Evolutionary conservation across 345 rosid species (phyloP), one percentile per base, ranked within the genome.

Genomic region (Arabidopsis arenosa): DNA sequence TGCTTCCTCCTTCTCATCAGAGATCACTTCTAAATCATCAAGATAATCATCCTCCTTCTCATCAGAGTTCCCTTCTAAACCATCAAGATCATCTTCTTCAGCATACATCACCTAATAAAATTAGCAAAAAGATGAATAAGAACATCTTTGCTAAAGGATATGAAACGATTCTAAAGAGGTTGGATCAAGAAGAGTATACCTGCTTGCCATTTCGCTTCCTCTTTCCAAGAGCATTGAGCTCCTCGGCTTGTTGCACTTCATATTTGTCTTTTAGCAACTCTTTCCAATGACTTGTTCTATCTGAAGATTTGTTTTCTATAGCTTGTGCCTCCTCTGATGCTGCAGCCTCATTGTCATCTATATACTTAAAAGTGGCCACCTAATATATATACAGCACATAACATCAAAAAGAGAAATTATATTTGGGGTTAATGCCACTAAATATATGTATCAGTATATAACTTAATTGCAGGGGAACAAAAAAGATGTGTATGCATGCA

Each of bases 291-390:
- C 55, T 84, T 73, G 81, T 28, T 82, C 80, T 86, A 63, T 86
- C 96, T 28, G 32, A 28, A 56, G 90, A 47, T 79, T 72, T 82
- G 4, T 74, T 78, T 76, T 85, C 93, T 67, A 56, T 47, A 1
- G 80, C 83, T 7, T 78, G 81, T 70, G 81, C 84, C 70, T 76
- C 85, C 78, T 79, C 84, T 81, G 80, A 83, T 17, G 86, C 89
- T 17, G 68, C 87, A 56, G 86, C 87, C 78, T 87, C 87, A 33
- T 55, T 88, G 75, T 91, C 93, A 0, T 91, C 94, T 54, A 87
- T 87, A 68, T 76, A 92, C 82, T 90, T 93, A 59, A 90, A 90
- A 75, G 89, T 90, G 45, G 96, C 97, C 37, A 94, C 97, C 98
- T 73, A 52, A 40, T 4, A 36, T 21, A 40, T 4, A 36, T 21